Evolutionary conservation across 192 early-diverging fungal genomes (phyloP), one percentile per base, ranked within the genome.

Genomic region (Linnemannia zychae): DNA sequence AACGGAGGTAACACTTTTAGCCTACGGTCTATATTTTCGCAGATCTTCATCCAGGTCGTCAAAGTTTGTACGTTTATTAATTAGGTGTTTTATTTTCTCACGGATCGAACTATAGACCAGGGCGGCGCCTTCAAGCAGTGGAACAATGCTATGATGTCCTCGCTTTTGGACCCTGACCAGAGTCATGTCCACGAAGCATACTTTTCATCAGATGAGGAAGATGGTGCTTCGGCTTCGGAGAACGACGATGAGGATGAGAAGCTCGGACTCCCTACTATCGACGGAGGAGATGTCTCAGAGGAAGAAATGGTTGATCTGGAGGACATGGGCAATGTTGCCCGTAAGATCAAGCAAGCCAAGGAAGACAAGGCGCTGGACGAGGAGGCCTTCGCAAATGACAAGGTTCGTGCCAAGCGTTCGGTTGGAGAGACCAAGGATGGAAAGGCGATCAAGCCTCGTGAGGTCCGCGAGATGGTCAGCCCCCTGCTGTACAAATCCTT

Each of bases 251-350:
- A 85, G 74, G 83, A 79, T 31, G 83, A 85, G 46, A 85, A 85
- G 67, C 72, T 85, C 12, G 83, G 83, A 49, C 40, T 85, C 37
- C 83, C 83, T 36, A 85, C 77, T n/a, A 78, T 81, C n/a, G 88
- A 88, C 48, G 87, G 84, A n/a, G 87, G 78, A 24, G 76, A 75
- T 52, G 86, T 78, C 31, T 91, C 90, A 13, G 91, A 86, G 34
- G 89, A 87, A 18, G 93, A 91, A 53, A 91, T 95, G 86, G 88
- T 95, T 15, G 94, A 95, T 80, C 53, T 95, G 44, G 94, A 95
- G 79, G 94, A 95, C 76, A 91, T 95, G 92, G 93, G 93, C 49
- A 81, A 86, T 15, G 88, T 94, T 73, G 93, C 93, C 7, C 78
- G 86, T 38, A 92, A 92, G 67, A 88, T 95, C 60, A 92, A 92